A percentile compares a stretch with the other conserved stretches of the same genome.
These are phyloP conservation scores for Penicillium sp. DNA, from an alignment of 2,329 filamentous ascomycete species.

Conservation along the genomic window DNA sequence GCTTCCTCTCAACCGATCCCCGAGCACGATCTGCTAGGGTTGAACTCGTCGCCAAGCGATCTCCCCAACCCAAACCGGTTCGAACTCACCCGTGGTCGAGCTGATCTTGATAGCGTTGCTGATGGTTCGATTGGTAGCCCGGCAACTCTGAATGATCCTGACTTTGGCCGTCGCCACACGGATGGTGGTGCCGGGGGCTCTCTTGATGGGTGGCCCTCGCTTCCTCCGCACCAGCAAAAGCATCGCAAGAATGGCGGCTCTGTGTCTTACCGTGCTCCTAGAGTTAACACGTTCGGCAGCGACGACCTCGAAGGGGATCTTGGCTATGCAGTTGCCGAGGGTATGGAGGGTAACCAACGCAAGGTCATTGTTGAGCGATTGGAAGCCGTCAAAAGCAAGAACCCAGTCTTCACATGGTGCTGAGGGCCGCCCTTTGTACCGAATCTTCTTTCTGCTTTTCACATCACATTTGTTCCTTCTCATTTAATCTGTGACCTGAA, in stretches of 20 bases:
- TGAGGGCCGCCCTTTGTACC: conserved; percentile 45
- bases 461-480: conserved; percentile 20
- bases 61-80: conserved; percentile 77
- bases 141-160: conserved; percentile 32
- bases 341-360: conserved; percentile 85
- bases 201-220: conserved; percentile 40
- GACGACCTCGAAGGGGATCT: conserved; percentile 89
- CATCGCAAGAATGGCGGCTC: conserved; percentile 39
- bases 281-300: conserved; percentile 56
- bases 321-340: conserved; percentile 90
- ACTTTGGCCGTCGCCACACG: conserved; percentile 33
- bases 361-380: conserved; percentile 97
- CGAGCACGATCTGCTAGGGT: conserved; percentile 68
- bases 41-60: conserved; percentile 58
- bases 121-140: conserved; percentile 39
- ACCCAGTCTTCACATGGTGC: conserved; percentile 98
- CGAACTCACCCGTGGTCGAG: conserved; percentile 58
- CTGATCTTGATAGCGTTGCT: conserved; percentile 37
- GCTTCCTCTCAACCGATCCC: conserved; percentile 57
- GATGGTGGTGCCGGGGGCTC: conserved; percentile 36
- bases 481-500: conserved; percentile 23
- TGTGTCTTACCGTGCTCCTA: conserved; percentile 41
- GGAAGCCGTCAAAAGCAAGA: conserved; percentile 92
- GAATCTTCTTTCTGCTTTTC: conserved; percentile 7
- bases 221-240: conserved; percentile 37